phyloP scores from a whole-genome alignment of 768 basidiomycete genomes.

The Rubroboletus satanas region DNA sequence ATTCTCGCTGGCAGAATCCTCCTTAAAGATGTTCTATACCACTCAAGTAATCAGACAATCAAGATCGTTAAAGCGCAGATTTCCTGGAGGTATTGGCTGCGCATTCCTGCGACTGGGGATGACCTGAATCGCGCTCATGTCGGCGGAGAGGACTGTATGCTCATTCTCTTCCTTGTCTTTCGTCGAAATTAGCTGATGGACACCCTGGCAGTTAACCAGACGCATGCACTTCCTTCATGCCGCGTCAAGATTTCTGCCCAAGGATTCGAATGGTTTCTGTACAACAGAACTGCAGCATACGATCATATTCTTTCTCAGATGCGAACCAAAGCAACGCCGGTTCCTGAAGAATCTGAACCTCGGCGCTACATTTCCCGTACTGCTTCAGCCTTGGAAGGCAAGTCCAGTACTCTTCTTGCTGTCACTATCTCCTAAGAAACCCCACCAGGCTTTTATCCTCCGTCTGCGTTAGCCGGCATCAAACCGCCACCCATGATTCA shows the following conservation, averaged over 20 bases:
- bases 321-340: conserved; percentile 34
- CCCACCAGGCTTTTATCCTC: conserved; percentile 21
- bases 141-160: conserved; percentile 54
- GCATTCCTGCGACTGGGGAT: conserved; percentile 70
- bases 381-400: conserved; percentile 40
- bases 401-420: neutral
- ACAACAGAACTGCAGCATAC: conserved; percentile 85
- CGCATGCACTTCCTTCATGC: conserved; percentile 51
- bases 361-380: conserved; percentile 39
- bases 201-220: conserved; percentile 32
- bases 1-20: conserved; percentile 82
- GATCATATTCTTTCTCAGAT: conserved; percentile 82
- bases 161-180: conserved; percentile 2
- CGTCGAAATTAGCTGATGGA: conserved; percentile 3
- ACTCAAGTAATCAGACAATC: conserved; percentile 89
- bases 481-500: conserved; percentile 35
- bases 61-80: conserved; percentile 80
- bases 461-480: conserved; percentile 25
- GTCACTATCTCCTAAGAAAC: neutral
- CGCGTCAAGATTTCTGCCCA: conserved; percentile 77
- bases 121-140: conserved; percentile 50
- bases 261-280: conserved; percentile 91
- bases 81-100: conserved; percentile 94
- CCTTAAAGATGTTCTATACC: conserved; percentile 82
- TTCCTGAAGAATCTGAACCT: conserved; percentile 28